A percentile compares a stretch with the other conserved stretches of the same genome.
Conservation (phyloP, 352 stramenopile species). For the Peronospora destructor region DNA sequence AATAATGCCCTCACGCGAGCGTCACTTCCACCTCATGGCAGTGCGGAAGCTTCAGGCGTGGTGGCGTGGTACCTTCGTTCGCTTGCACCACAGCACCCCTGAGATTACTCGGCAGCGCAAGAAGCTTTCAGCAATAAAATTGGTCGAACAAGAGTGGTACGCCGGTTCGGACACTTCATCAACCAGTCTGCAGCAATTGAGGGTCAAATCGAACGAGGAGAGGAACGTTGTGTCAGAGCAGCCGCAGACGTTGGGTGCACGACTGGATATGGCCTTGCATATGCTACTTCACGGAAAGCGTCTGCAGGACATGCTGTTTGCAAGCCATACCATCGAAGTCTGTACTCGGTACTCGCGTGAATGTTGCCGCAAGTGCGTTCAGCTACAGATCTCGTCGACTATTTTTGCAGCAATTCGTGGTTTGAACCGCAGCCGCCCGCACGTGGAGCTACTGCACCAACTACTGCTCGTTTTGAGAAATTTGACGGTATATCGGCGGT, state of each 20-base stretch:
- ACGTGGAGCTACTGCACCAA: constrained; percentile 91
- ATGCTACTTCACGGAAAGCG: constrained; percentile 70
- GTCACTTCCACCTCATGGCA: constrained; percentile 16
- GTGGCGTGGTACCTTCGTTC: constrained; percentile 64
- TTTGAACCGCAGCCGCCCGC: constrained; percentile 92
- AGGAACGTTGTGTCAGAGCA: constrained; percentile 18
- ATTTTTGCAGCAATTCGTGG: constrained; percentile 89
- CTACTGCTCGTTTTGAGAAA: constrained; percentile 83
- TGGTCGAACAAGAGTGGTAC: constrained; percentile 24
- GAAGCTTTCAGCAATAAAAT: constrained; percentile 46
- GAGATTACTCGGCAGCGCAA: constrained; percentile 46
- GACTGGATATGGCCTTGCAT: constrained; percentile 66
- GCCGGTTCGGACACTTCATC: neutral
- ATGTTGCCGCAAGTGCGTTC: constrained; percentile 87
- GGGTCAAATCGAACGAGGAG: constrained; percentile 18
- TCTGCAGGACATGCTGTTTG: constrained; percentile 90
- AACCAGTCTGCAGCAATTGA: constrained; percentile 11
- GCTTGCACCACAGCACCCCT: constrained; percentile 35
- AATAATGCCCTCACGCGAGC: constrained; percentile 24
- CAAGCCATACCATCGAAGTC: constrained; percentile 87
- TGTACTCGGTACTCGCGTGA: constrained; percentile 88
- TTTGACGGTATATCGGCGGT: constrained; percentile 63
- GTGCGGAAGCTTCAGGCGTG: constrained; percentile 50
- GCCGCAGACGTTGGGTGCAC: constrained; percentile 48
- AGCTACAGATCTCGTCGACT: constrained; percentile 78